Evolutionary conservation across 495 filamentous ascomycete genomes (phyloP), one percentile per base, ranked within the genome.

Genomic region (Penicillium alfredii): DNA sequence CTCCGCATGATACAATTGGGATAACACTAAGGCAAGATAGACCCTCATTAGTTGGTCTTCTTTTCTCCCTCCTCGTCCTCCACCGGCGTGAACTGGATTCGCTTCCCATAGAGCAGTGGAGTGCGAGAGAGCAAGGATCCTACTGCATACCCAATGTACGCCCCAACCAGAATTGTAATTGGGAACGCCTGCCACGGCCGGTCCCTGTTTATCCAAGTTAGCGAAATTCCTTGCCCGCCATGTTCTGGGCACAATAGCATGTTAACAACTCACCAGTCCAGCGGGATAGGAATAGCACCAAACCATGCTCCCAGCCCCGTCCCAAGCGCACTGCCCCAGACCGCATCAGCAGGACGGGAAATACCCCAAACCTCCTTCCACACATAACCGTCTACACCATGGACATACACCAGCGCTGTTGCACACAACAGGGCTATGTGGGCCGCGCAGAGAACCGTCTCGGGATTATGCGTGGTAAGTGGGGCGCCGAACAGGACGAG

Each of bases 101-200:
- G 70, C 62, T 74, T 80, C 27, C 84, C 84, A 45, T 69, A 79
- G 28, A 80, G 43, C 22, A 76, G 34, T 5, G 57, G 53, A 24
- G 68, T 68, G n/a, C 73, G 70, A 12, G 81, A 80, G 4, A 72
- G 43, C 36, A 78, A 45, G 38, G 80, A 78, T 8, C 85, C 82
- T 14, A 79, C 37, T 4, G 66, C 69, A 58, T 72, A 83, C 4
- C 85, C 85, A 12, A 77, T 48, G 62, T 86, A 87, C 8, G 77
- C 78, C 6, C 85, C 85, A 1, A 70, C 71, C 2, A 88, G 53
- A 35, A 98, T 85, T 0, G 92, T 97, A 20, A 97, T 84, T 2
- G 92, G 92, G 81, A 88, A 98, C 56, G 83, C 86, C 73, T 98
- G 92, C 92, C 92, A 98, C 45, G 94, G 88, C 13, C 92, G 80